Evolutionary conservation across 2,329 filamentous ascomycete species (phyloP), one percentile per base, ranked within the genome.

Genomic region (Nigrograna mackinnonii): DNA sequence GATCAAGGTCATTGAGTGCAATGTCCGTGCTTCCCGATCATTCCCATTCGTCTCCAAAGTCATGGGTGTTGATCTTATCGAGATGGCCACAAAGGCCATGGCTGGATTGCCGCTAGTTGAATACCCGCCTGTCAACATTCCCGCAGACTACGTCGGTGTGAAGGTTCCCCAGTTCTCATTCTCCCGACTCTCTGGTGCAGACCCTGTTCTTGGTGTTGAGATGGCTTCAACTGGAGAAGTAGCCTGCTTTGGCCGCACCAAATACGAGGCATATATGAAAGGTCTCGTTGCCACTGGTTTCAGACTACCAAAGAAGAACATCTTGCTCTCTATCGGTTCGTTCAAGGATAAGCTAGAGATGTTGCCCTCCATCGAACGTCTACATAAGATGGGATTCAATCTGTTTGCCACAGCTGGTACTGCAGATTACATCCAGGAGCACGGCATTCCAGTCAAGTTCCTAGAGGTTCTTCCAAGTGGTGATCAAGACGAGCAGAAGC

Each of bases 101-200:
- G 89, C 94, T 74, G 87, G 86, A 34, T 77, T 90, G 60, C 88
- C 90, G 3, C 85, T 97, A 51, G 74, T 81, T 41, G 87, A 86
- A 57, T 97, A 97, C 62, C 92, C 94, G 35, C 79, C 84, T 6
- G 81, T 86, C 46, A 84, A 82, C 43, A 81, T 96, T 36, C 82
- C 87, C 4, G 79, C 86, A 11, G 83, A 94, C 66, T 92, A 90
- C 54, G 92, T 99, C 37, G 94, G 89, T 74, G 89, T 96, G 67
- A 99, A 99, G 78, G 94, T 97, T 22, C 94, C 94, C 2, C 94
- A 99, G 69, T 99, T 99, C 80, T 96, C 91, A 54, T 99, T 99
- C 84, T 96, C 94, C 19, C 87, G 94, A 65, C 82, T 99, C 13
- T 95, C 92, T 24, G 94, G 94, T 34, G 94, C 94, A 4, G 94